Evolutionary conservation across 164 flowering plant species (phyloP), one percentile per base, ranked within the genome.

Genomic region (Vitis riparia): DNA sequence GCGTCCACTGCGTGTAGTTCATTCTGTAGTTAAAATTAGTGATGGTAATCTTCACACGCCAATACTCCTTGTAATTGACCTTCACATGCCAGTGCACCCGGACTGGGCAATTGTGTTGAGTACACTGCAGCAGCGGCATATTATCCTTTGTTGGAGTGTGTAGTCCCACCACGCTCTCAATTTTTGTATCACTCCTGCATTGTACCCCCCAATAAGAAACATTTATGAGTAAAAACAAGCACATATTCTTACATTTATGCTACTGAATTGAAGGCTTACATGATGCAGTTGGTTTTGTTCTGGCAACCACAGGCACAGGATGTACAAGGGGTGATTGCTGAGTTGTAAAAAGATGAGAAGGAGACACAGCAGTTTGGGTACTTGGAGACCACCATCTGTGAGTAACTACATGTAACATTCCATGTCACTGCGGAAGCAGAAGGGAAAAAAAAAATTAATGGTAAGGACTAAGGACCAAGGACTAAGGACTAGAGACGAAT

Each of bases 381-480:
- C 66, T 57, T 67, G 0, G 78, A 71, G 12, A 71, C 85, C 57
- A 75, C 63, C n/a, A 76, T 52, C 69, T 79, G 83, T 1, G 87
- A 81, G 75, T 81, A 80, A 19, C 82, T 79, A 76, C 87, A 84
- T 11, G 77, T 80, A 66, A 84, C 80, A 48, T 81, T 76, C 87
- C 82, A 80, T 58, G 83, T 79, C 79, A 79, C 82, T 81, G 82
- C 70, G 71, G n/a, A 62, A 23, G 27, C 27, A 23, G 27, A 23
- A 23, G 27, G 0, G 17, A 17, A 17, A 23, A 23, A 23, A 23
- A 23, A 23, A 23, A 23, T 1, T 23, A 23, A 23, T 23, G 27
- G 27, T 23, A 23, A 23, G 27, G 27, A 23, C 27, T 19, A 19
- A 19, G 23, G 23, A 19, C 23, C 23, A 19, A 19, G 23, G 23